Percentiles rank a stretch among this genome's conserved stretches.
Evolutionary conservation across 1,284 basidiomycete genomes (phyloP).

Genomic region (Trichosporon faecale): DNA sequence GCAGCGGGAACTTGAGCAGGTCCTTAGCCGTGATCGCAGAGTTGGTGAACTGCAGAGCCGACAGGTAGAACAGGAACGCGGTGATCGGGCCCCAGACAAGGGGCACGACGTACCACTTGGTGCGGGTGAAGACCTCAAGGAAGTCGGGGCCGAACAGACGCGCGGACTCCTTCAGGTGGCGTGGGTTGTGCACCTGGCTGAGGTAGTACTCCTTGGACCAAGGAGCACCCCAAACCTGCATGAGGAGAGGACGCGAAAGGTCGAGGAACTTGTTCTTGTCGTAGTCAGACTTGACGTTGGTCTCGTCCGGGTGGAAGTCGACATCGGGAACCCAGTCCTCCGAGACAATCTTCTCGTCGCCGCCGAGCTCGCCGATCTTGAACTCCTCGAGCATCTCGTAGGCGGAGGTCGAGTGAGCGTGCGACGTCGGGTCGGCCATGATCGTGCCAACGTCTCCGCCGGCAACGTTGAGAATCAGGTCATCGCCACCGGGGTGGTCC

Average conservation of each 20-base stretch:
- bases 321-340: constrained; percentile 85
- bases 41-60: constrained; percentile 72
- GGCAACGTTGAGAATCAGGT: constrained; percentile 62
- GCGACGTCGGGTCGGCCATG: constrained; percentile 81
- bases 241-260: constrained; percentile 70
- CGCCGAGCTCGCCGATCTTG: constrained; percentile 72
- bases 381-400: constrained; percentile 91
- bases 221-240: constrained; percentile 43
- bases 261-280: constrained; percentile 91
- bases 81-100: constrained; percentile 88
- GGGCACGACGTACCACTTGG: constrained; percentile 93
- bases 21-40: constrained; percentile 39
- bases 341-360: constrained; percentile 68
- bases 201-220: constrained; percentile 89
- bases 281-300: constrained; percentile 71
- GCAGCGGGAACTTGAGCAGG: constrained; percentile 34
- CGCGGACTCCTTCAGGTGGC: constrained; percentile 82
- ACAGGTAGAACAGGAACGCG: constrained; percentile 73
- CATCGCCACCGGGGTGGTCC: constrained; percentile 57
- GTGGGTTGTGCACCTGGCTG: constrained; percentile 92
- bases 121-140: constrained; percentile 85
- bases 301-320: constrained; percentile 84
- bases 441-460: constrained; percentile 75
- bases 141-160: constrained; percentile 78
- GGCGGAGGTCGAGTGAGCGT: constrained; percentile 89